Percentiles rank a stretch among this genome's conserved stretches.
These are phyloP conservation scores for Bathelium albidoporum DNA, from an alignment of 495 filamentous ascomycete genomes.

Conservation along the genomic window DNA sequence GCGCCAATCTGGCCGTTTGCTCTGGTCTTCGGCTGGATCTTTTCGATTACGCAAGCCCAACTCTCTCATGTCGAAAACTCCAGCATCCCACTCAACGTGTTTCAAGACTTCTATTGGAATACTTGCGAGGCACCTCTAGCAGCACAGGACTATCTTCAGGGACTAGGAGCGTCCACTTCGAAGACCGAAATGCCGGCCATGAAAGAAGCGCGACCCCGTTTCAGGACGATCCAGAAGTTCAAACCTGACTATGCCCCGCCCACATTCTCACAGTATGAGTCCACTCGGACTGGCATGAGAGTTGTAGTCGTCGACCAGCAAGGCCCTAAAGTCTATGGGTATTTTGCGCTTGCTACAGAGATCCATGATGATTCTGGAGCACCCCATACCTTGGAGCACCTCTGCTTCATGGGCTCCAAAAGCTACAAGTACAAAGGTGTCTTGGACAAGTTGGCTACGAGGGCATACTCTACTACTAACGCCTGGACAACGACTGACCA, in stretches of 20 bases:
- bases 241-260: constrained; percentile 77
- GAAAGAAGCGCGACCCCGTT: constrained; percentile 37
- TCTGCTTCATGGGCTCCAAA: constrained; percentile 96
- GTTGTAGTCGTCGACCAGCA: constrained; percentile 83
- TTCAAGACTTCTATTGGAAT: neutral
- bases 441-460: constrained; percentile 82
- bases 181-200: constrained; percentile 14
- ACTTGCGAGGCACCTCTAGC: neutral
- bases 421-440: constrained; percentile 90
- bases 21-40: neutral
- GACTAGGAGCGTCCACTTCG: neutral
- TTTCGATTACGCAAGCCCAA: neutral
- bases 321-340: constrained; percentile 87
- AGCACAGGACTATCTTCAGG: neutral
- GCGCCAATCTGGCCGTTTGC: neutral
- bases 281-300: constrained; percentile 82
- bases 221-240: constrained; percentile 77
- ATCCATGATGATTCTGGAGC: constrained; percentile 95
- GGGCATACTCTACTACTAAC: constrained; percentile 89
- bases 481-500: constrained; percentile 93
- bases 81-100: neutral
- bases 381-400: constrained; percentile 91
- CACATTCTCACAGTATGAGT: constrained; percentile 79
- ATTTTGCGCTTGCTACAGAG: constrained; percentile 92
- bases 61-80: neutral